Percentiles rank a stretch among this genome's conserved stretches.
Evolutionary conservation across 2,329 filamentous ascomycete genomes (phyloP).

Genomic region (Nigrospora oryzae): DNA sequence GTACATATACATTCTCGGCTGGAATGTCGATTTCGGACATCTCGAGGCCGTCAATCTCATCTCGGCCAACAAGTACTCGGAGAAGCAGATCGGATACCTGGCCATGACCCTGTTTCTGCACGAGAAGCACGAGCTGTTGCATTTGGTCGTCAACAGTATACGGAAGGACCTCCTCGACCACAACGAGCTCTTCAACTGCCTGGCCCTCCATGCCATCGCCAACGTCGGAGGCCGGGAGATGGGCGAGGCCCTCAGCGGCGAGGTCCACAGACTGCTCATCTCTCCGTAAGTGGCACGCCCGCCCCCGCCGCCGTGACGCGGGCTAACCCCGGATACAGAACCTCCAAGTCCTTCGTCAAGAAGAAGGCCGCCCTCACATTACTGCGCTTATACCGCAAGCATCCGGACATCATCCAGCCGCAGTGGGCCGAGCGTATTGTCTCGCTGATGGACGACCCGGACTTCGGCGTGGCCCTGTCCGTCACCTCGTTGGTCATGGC

Average conservation of each 20-base stretch:
- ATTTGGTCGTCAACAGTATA: slow-evolving; percentile 97
- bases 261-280: slow-evolving; percentile 89
- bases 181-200: slow-evolving; percentile 95
- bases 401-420: slow-evolving; percentile 85
- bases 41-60: slow-evolving; percentile 97
- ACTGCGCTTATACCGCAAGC: slow-evolving; percentile 87
- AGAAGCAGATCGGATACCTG: slow-evolving; percentile 98
- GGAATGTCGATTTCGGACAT: slow-evolving; percentile 98
- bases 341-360: slow-evolving; percentile 95
- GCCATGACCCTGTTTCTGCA: slow-evolving; percentile 96
- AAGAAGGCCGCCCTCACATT: slow-evolving; percentile 96
- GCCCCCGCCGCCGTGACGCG: neutral
- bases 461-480: slow-evolving; percentile 89
- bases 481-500: slow-evolving; percentile 95
- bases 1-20: slow-evolving; percentile 98
- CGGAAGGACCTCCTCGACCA: slow-evolving; percentile 89
- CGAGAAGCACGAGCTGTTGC: slow-evolving; percentile 91
- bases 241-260: slow-evolving; percentile 84
- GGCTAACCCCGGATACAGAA: slow-evolving; percentile 20
- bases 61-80: slow-evolving; percentile 93
- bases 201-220: slow-evolving; percentile 93
- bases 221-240: slow-evolving; percentile 96
- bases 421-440: slow-evolving; percentile 98
- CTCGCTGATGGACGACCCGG: slow-evolving; percentile 94
- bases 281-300: slow-evolving; percentile 61